Evolutionary conservation across 768 basidiomycete species (phyloP), one percentile per base, ranked within the genome.

Genomic region (Cubamyces sp.): DNA sequence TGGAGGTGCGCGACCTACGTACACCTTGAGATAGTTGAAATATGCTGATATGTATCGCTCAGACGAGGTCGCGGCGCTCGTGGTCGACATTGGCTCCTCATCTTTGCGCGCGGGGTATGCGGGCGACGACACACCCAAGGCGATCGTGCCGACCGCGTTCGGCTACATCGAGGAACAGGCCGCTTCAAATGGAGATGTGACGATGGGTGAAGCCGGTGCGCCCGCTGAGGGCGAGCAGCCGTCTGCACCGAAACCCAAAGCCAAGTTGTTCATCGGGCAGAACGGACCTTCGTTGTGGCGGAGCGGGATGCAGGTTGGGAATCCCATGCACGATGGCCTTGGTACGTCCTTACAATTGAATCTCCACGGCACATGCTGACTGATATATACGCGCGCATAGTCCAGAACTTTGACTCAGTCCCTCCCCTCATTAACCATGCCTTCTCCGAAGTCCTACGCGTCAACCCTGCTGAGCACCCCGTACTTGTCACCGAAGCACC

Each of bases 11-110:
- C 66, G 30, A 21, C 21, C 2, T 15, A 26, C 49, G 9, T 41
- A 30, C 1, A 19, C 3, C 1, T 19, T 11, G 12, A 39, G 11
- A 2, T 23, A 1, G 9, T 1, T n/a, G 3, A 3, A n/a, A 14
- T 39, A 1, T 42, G 57, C 57, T 57, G 11, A 52, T 15, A 9
- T 5, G 1, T 18, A n/a, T n/a, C 39, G 3, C 25, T 14, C 62
- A 97, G 96, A 98, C 73, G 96, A 98, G 78, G 94, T 98, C n/a
- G 91, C 94, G 39, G 97, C 96, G 30, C 79, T 98, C 54, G 97
- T 98, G 23, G 79, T 99, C 40, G 97, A 99, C 78, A 90, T 98
- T 72, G 97, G 97, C 28, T 81, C 91, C 12, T 90, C 91, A 25
- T 90, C 94, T 9, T 78, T 96, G 56, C 88, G 97, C 72, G 94